Evolutionary conservation across 192 early-diverging fungal species (phyloP).

Genomic region (Cetraspora pellucida): DNA sequence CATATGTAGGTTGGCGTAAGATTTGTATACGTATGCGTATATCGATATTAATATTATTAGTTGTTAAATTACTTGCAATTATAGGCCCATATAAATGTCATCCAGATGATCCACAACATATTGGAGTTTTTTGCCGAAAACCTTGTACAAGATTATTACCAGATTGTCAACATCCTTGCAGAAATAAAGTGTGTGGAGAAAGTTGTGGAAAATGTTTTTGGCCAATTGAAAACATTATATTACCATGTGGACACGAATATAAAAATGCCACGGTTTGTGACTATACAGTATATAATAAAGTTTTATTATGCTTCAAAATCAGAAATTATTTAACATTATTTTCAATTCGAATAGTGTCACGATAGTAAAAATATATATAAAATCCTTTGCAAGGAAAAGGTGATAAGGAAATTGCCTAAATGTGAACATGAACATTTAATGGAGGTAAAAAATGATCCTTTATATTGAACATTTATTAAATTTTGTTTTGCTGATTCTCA

Average conservation of each 20-base stretch:
- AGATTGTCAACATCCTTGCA: constrained; percentile 52
- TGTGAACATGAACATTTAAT: too few relatives aligned
- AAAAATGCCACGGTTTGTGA: constrained; percentile 33
- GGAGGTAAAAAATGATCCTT: too few relatives aligned
- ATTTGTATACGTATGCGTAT: too few relatives aligned
- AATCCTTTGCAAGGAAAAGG: background rate
- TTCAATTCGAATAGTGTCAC: too few relatives aligned
- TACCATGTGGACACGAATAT: constrained; percentile 39
- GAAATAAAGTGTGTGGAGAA: constrained; percentile 44
- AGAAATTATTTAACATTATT: too few relatives aligned
- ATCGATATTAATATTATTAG: background rate
- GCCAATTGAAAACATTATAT: constrained; percentile 23
- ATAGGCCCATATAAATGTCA: constrained; percentile 34
- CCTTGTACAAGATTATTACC: constrained; percentile 45
- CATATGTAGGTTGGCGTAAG: constrained; percentile 39
- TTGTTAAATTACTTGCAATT: background rate
- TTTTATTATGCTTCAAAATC: too few relatives aligned
- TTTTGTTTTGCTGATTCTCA: too few relatives aligned
- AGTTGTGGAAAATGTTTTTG: constrained; percentile 50
- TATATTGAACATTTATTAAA: too few relatives aligned
- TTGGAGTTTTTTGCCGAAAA: constrained; percentile 46
- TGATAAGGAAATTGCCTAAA: too few relatives aligned
- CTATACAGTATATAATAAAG: too few relatives aligned
- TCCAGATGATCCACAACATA: constrained; percentile 39
- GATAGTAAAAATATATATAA: constrained; percentile 32